These are phyloP conservation scores for Eucalyptus albens DNA, from an alignment of 345 rosid species.

Conservation along the genomic window DNA sequence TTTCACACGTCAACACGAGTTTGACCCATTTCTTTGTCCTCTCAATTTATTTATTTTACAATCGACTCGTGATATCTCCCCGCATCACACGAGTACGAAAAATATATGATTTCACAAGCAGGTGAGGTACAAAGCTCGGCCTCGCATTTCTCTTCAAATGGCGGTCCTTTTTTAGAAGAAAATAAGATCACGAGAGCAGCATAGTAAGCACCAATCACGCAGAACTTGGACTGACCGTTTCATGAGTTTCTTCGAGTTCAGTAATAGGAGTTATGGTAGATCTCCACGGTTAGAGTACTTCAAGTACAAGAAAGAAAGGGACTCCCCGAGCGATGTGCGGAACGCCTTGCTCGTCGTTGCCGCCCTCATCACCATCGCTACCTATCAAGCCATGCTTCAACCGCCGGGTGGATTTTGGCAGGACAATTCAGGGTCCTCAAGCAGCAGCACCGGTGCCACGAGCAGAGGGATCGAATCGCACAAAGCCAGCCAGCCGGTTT, in stretches of 20 bases:
- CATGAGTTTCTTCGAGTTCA: background rate
- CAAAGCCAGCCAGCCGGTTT: background rate
- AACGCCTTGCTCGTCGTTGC: background rate
- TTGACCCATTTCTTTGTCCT: too few species aligned
- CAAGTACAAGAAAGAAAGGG: background rate
- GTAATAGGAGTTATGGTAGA: background rate
- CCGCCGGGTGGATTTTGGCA: background rate
- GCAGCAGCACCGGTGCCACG: background rate
- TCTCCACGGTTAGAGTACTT: background rate
- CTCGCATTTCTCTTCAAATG: too few species aligned
- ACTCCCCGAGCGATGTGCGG: background rate
- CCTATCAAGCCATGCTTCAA: background rate
- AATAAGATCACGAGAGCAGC: background rate
- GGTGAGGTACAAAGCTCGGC: too few species aligned
- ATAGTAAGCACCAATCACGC: background rate
- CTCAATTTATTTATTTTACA: too few species aligned
- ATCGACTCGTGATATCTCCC: too few species aligned
- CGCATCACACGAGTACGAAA: too few species aligned
- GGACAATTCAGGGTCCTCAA: background rate
- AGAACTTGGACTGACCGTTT: background rate
- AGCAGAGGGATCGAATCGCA: background rate
- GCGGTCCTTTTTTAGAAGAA: too few species aligned
- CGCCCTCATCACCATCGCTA: background rate
- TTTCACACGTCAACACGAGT: too few species aligned
- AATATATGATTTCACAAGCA: too few species aligned